Evolutionary conservation across 179 eudicot genomes (phyloP).

Genomic region (Vitellaria paradoxa): DNA sequence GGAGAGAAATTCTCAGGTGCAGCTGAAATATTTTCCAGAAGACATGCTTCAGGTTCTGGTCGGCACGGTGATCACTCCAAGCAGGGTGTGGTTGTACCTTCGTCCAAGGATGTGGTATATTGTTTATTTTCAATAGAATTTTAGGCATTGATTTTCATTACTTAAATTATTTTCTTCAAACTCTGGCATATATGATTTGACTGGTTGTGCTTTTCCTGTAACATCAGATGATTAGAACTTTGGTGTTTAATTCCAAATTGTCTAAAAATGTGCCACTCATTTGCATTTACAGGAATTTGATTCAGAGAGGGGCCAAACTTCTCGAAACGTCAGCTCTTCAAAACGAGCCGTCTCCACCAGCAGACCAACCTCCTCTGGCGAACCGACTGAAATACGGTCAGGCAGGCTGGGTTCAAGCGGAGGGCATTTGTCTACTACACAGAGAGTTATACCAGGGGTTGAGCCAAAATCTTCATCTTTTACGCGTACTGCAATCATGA

Average conservation of each 20-base stretch:
- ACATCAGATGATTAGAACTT: neutral
- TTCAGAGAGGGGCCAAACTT: slow-evolving; percentile 38
- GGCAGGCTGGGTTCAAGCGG: slow-evolving; percentile 44
- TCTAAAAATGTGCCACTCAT: neutral
- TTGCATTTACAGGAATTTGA: slow-evolving; percentile 49
- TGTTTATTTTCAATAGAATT: neutral
- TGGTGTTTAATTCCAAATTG: neutral
- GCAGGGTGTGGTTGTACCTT: slow-evolving; percentile 57
- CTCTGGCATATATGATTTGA: neutral
- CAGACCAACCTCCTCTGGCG: slow-evolving; percentile 68
- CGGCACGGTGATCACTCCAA: slow-evolving; percentile 57
- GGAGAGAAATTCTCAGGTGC: slow-evolving; percentile 86
- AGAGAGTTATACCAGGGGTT: slow-evolving; percentile 50
- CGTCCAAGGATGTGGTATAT: slow-evolving; percentile 76
- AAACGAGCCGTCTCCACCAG: slow-evolving; percentile 61
- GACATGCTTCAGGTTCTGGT: slow-evolving; percentile 57
- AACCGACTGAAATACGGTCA: slow-evolving; percentile 50
- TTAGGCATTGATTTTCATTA: neutral
- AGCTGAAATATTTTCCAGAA: slow-evolving; percentile 80
- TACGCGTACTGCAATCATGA: slow-evolving; percentile 45
- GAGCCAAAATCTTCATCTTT: slow-evolving; percentile 60
- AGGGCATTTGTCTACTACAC: slow-evolving; percentile 51
- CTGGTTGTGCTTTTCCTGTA: neutral
- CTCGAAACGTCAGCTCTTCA: slow-evolving; percentile 69
- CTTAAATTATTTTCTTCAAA: neutral